phyloP scores from a whole-genome alignment of 805 yeast genomes.

The Pichia deserticola region DNA sequence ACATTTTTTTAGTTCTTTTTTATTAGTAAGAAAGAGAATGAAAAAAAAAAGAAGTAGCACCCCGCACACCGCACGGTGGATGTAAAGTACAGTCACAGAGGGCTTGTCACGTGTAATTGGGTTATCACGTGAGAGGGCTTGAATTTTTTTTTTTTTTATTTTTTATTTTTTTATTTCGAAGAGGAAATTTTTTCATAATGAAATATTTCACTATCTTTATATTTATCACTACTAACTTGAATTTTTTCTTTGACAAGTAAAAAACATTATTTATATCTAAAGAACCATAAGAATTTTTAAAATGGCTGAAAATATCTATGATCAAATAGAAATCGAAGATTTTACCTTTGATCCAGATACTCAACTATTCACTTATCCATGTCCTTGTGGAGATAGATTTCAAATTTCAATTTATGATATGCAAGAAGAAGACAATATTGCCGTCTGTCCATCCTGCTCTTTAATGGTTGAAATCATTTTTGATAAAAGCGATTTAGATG shows the following conservation, averaged over 20 bases:
- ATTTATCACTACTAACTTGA: too few species aligned
- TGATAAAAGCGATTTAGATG: conserved; percentile 54
- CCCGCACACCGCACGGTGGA: conserved; percentile 4
- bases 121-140: too few species aligned
- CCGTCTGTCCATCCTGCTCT: conserved; percentile 95
- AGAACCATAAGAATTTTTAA: too few species aligned
- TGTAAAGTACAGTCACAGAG: conserved; percentile 1
- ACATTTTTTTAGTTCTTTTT: too few species aligned
- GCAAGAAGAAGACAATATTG: conserved; percentile 85
- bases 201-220: too few species aligned
- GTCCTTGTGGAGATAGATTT: conserved; percentile 97
- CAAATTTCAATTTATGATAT: conserved; percentile 81
- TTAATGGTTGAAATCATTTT: conserved; percentile 87
- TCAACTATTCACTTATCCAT: conserved; percentile 84
- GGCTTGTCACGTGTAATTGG: conserved; percentile 4
- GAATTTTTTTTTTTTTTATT: too few species aligned
- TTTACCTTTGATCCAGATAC: conserved; percentile 83
- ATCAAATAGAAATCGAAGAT: conserved; percentile 95
- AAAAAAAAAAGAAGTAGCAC: background rate
- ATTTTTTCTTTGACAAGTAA: too few species aligned
- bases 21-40: background rate
- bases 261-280: too few species aligned
- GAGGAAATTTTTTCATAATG: too few species aligned
- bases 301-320: conserved; percentile 63
- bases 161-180: too few species aligned